Evolutionary conservation across 1,139 yeast genomes (phyloP).

Genomic region (Lodderomyces oxycetoniae): DNA sequence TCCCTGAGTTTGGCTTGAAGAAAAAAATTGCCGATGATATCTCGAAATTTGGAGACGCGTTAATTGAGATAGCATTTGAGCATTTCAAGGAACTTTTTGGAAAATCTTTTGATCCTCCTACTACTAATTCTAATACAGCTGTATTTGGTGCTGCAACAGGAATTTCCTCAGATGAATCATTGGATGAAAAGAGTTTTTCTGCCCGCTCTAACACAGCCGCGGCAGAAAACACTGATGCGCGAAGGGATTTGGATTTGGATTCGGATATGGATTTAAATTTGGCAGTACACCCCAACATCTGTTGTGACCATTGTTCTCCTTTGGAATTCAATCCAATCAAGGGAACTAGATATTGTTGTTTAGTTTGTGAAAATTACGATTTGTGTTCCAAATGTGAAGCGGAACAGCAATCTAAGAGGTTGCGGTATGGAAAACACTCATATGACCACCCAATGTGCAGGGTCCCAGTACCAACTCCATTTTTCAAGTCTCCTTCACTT

Average conservation of each 20-base stretch:
- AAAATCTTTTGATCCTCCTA: conserved; percentile 5
- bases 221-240: neutral
- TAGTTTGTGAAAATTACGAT: conserved; percentile 53
- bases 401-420: conserved; percentile 15
- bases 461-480: conserved; percentile 19
- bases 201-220: neutral
- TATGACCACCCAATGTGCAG: conserved; percentile 32
- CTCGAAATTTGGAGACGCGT: conserved; percentile 21
- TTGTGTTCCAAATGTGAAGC: conserved; percentile 50
- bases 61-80: conserved; percentile 23
- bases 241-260: neutral
- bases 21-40: conserved; percentile 14
- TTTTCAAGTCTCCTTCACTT: neutral
- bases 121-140: conserved; percentile 8
- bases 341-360: conserved; percentile 53
- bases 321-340: conserved; percentile 27
- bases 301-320: conserved; percentile 44
- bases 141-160: neutral
- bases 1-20: conserved; percentile 1
- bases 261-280: neutral
- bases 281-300: conserved; percentile 19
- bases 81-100: conserved; percentile 20
- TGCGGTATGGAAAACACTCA: conserved; percentile 21
- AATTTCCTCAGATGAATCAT: conserved; percentile 1
- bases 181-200: too few species aligned